These are phyloP conservation scores for Tolypocladium ophioglossoides DNA, from an alignment of 2,329 filamentous ascomycete genomes.

Conservation along the genomic window DNA sequence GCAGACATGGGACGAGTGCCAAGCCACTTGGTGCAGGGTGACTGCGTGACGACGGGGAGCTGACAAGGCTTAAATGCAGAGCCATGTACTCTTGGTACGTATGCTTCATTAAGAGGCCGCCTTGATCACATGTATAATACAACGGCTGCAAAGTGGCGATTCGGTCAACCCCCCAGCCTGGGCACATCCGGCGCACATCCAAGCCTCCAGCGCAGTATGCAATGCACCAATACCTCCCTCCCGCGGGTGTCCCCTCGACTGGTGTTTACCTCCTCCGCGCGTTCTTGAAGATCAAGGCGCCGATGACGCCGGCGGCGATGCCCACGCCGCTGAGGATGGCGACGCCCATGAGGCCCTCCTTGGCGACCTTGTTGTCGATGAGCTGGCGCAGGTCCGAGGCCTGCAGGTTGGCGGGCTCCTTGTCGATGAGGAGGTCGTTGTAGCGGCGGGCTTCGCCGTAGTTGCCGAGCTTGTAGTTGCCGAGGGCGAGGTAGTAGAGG, in stretches of 20 bases:
- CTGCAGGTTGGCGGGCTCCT: slow-evolving; percentile 87
- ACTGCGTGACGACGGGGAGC: not conserved
- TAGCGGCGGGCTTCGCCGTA: slow-evolving; percentile 91
- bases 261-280: slow-evolving; percentile 44
- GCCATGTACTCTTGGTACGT: not conserved
- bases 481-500: slow-evolving; percentile 93
- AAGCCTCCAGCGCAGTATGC: not conserved
- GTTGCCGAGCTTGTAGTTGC: slow-evolving; percentile 97
- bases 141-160: not conserved
- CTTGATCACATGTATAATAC: not conserved
- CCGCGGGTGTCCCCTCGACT: not conserved
- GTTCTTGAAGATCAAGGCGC: slow-evolving; percentile 74
- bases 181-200: not conserved
- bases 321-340: slow-evolving; percentile 91
- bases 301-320: slow-evolving; percentile 85
- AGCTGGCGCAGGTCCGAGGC: slow-evolving; percentile 74
- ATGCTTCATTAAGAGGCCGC: not conserved
- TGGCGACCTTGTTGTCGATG: slow-evolving; percentile 94
- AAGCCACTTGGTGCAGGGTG: not conserved
- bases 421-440: slow-evolving; percentile 84
- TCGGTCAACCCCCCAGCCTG: not conserved
- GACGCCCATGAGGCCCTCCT: slow-evolving; percentile 86
- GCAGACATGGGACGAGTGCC: not conserved
- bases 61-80: not conserved
- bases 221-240: not conserved